A percentile compares a stretch with the other conserved stretches of the same genome.
phyloP scores from a whole-genome alignment of 176 grass and related monocot genomes.

The Ensete glaucum region DNA sequence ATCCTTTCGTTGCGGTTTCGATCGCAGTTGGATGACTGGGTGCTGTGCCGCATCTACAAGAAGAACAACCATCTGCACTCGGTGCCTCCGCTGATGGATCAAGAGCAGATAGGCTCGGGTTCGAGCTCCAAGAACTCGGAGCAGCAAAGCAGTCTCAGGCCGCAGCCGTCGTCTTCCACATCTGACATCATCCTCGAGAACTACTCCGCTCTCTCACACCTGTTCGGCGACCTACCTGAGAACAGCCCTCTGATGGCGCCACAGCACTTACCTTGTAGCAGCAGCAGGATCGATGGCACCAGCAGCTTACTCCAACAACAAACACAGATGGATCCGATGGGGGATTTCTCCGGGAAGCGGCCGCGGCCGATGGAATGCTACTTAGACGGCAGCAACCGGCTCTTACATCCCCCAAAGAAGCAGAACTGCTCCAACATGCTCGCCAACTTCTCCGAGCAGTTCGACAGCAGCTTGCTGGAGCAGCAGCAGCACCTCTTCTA shows the following conservation, averaged over 20 bases:
- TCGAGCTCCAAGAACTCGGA: not conserved
- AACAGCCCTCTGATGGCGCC: not conserved
- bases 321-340: not conserved
- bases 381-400: not conserved
- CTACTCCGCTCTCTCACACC: not conserved
- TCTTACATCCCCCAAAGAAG: not conserved
- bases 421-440: not conserved
- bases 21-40: constrained; percentile 15
- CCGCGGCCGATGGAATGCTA: too few species aligned
- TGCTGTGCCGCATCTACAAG: constrained; percentile 12
- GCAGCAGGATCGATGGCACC: not conserved
- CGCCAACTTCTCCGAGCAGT: not conserved
- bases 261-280: not conserved
- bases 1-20: not conserved
- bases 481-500: not conserved
- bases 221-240: not conserved
- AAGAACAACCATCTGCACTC: not conserved
- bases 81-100: not conserved
- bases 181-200: too few species aligned
- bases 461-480: not conserved
- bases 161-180: not conserved
- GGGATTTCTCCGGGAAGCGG: not conserved
- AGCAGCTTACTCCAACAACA: not conserved
- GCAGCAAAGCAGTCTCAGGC: not conserved
- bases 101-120: not conserved